Conservation (phyloP, 1,284 basidiomycete species). For the Ceratobasidium sp. region DNA sequence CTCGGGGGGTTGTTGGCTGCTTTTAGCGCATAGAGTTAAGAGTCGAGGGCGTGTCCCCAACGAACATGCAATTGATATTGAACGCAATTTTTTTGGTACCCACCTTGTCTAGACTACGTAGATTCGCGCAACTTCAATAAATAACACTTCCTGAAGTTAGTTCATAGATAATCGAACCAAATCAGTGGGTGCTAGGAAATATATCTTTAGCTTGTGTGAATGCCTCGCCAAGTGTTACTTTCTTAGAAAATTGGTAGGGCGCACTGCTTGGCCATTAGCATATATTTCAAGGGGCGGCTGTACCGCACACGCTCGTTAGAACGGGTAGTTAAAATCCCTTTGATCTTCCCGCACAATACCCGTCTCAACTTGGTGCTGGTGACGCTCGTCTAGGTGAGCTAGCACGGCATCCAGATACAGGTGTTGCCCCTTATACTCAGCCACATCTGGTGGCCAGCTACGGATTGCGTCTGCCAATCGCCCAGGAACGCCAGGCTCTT, state of each 20-base stretch:
- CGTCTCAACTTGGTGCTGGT: constrained; percentile 56
- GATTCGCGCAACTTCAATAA: too few relatives aligned
- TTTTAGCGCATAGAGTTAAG: constrained; percentile 3
- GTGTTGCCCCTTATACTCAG: constrained; percentile 64
- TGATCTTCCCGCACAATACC: constrained; percentile 51
- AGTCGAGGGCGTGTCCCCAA: neutral
- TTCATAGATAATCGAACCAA: neutral
- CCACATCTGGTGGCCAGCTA: constrained; percentile 76
- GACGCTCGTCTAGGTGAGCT: constrained; percentile 62
- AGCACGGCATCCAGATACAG: constrained; percentile 62
- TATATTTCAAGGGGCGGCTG: too few relatives aligned
- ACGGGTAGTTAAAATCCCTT: constrained; percentile 49
- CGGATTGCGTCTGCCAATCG: constrained; percentile 73
- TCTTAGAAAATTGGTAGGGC: too few relatives aligned
- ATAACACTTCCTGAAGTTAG: too few relatives aligned
- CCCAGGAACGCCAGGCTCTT: constrained; percentile 72
- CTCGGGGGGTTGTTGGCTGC: constrained; percentile 18
- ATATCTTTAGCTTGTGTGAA: too few relatives aligned
- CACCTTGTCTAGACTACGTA: too few relatives aligned
- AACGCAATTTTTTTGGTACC: too few relatives aligned
- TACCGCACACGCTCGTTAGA: constrained; percentile 37
- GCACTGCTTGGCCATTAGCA: too few relatives aligned
- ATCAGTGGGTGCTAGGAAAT: too few relatives aligned
- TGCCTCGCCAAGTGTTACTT: too few relatives aligned
- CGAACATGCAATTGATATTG: too few relatives aligned